A percentile compares a stretch with the other conserved stretches of the same genome.
Evolutionary conservation across 1,284 basidiomycete genomes (phyloP).

Genomic region (Cystobasidium slooffiae): DNA sequence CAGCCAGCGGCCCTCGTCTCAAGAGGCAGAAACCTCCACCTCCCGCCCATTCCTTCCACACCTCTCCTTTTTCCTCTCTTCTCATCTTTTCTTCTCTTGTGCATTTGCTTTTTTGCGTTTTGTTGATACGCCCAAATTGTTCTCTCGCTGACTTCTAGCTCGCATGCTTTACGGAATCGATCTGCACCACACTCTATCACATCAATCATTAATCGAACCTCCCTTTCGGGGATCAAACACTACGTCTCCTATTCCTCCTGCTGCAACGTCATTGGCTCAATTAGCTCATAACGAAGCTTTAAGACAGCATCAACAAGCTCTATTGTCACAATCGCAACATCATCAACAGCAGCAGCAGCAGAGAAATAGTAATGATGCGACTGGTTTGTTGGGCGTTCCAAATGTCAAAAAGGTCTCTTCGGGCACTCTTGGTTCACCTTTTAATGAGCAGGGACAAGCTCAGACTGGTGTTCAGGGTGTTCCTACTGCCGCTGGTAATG

Average conservation of each 20-base stretch:
- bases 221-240: background rate
- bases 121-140: background rate
- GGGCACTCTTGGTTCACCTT: slow-evolving; percentile 38
- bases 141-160: slow-evolving; percentile 5
- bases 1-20: too few species aligned
- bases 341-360: background rate
- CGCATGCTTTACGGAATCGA: slow-evolving; percentile 10
- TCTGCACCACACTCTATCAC: background rate
- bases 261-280: background rate
- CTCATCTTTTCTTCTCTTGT: background rate
- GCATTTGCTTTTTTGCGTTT: slow-evolving; percentile 3
- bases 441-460: slow-evolving; percentile 21
- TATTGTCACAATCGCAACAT: background rate
- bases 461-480: background rate
- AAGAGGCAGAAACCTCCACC: too few species aligned
- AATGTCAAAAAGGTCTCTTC: slow-evolving; percentile 14
- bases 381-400: background rate
- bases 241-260: background rate
- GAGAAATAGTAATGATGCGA: background rate
- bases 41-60: background rate
- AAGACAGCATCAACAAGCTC: slow-evolving; percentile 11
- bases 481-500: background rate
- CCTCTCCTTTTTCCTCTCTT: slow-evolving; percentile 8
- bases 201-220: background rate
- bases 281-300: slow-evolving; percentile 30